A percentile compares a stretch with the other conserved stretches of the same genome.
These are phyloP conservation scores for Acer negundo DNA, from an alignment of 345 rosid genomes.

Conservation along the genomic window DNA sequence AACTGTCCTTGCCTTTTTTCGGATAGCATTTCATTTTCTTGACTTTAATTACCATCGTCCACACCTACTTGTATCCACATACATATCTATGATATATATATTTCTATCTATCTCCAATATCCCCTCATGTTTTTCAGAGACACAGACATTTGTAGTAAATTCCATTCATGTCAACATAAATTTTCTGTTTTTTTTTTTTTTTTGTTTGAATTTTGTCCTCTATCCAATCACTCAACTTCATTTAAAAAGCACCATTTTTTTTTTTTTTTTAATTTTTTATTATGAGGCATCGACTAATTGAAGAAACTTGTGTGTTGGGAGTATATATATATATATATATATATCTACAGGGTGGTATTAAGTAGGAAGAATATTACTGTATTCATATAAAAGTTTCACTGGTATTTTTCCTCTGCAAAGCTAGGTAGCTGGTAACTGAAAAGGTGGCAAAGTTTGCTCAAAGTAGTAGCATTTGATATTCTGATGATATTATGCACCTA, in stretches of 20 bases:
- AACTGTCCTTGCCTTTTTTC: slow-evolving; percentile 28
- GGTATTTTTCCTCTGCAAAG: not conserved
- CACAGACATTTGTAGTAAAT: too few relatives aligned
- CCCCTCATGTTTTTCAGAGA: not conserved
- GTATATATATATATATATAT: too few relatives aligned
- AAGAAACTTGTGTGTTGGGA: not conserved
- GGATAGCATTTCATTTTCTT: slow-evolving; percentile 48
- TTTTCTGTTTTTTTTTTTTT: not conserved
- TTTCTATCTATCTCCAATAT: too few relatives aligned
- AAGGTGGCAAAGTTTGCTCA: not conserved
- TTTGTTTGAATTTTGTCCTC: not conserved
- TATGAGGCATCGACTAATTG: not conserved
- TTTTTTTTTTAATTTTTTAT: too few relatives aligned
- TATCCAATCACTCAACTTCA: not conserved
- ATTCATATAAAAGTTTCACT: not conserved
- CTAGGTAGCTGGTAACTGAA: not conserved
- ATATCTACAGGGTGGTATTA: not conserved
- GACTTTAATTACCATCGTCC: slow-evolving; percentile 42
- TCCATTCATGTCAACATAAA: not conserved
- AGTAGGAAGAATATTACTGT: not conserved
- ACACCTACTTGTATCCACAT: slow-evolving; percentile 8
- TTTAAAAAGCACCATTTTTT: not conserved
- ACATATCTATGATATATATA: slow-evolving; percentile 10
- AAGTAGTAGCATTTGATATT: not conserved
- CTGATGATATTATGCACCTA: not conserved